Evolutionary conservation across 441 rosid genomes (phyloP).

Genomic region (Pelargonium myrrhifolium): DNA sequence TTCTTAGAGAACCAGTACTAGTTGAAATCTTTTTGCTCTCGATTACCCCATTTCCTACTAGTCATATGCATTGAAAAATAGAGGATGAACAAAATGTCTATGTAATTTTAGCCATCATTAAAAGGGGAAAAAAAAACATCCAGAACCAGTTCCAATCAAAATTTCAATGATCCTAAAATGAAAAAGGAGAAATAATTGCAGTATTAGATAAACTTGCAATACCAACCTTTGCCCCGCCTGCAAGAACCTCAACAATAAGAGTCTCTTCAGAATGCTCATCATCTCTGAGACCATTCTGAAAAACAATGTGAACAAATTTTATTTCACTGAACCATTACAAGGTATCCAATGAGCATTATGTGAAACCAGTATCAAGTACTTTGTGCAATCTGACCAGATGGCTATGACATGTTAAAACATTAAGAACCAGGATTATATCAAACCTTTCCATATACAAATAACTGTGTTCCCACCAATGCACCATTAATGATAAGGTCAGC

Average conservation of each 20-base stretch:
- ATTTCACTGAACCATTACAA: not conserved
- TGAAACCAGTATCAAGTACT: not conserved
- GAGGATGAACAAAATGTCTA: not conserved
- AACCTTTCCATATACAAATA: slow-evolving; percentile 88
- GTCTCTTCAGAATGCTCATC: slow-evolving; percentile 56
- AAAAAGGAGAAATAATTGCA: slow-evolving; percentile 14
- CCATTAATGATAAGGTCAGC: slow-evolving; percentile 90
- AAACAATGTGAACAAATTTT: slow-evolving; percentile 3
- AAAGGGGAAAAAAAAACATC: not conserved
- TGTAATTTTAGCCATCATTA: not conserved
- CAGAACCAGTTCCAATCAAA: not conserved
- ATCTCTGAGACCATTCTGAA: slow-evolving; percentile 49
- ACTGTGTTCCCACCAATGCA: slow-evolving; percentile 71
- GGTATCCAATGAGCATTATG: slow-evolving; percentile 3
- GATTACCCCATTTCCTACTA: not conserved
- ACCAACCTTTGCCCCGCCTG: slow-evolving; percentile 95
- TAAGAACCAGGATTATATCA: slow-evolving; percentile 16
- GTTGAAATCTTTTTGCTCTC: not conserved
- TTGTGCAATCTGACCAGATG: not conserved
- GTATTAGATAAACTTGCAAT: slow-evolving; percentile 17
- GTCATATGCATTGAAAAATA: not conserved
- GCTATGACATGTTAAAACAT: not conserved
- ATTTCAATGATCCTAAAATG: slow-evolving; percentile 15
- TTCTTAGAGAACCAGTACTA: not conserved
- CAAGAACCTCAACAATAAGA: slow-evolving; percentile 74